Percentiles rank a stretch among this genome's conserved stretches.
These are phyloP conservation scores for Saturnispora silvae DNA, from an alignment of 805 yeast genomes.

Conservation along the genomic window DNA sequence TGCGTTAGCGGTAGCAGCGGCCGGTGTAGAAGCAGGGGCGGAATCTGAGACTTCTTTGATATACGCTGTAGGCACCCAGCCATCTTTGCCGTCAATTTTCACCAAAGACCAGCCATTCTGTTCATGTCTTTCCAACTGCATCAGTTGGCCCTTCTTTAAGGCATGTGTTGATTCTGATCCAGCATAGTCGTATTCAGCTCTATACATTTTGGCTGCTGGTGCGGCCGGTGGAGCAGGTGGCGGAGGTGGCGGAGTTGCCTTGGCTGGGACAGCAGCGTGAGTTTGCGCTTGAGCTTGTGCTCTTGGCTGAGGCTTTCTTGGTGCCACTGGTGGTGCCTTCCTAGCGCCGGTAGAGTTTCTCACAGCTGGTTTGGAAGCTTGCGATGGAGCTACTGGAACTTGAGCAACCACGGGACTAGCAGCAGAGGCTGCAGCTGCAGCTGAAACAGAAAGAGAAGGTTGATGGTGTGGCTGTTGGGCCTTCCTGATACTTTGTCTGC, in stretches of 20 bases:
- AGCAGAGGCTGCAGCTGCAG: slow-evolving; percentile 30
- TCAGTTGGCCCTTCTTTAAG: slow-evolving; percentile 61
- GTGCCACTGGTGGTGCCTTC: slow-evolving; percentile 8
- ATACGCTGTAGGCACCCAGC: slow-evolving; percentile 98
- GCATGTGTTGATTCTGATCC: slow-evolving; percentile 76
- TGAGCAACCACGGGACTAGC: slow-evolving; percentile 41
- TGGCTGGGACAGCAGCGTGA: slow-evolving; percentile 1
- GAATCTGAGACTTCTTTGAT: slow-evolving; percentile 48
- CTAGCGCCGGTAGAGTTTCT: slow-evolving; percentile 15
- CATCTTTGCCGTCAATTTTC: slow-evolving; percentile 66
- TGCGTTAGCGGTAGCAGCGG: slow-evolving; percentile 21
- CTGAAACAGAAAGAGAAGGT: no score
- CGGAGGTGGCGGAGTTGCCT: no score
- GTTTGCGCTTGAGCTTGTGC: neutral
- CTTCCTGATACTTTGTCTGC: neutral
- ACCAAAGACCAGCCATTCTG: slow-evolving; percentile 95
- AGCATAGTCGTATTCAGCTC: slow-evolving; percentile 86
- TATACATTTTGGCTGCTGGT: slow-evolving; percentile 66
- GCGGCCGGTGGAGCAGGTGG: slow-evolving; percentile 73
- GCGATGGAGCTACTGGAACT: slow-evolving; percentile 14
- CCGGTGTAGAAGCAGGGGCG: slow-evolving; percentile 31
- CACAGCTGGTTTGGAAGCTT: slow-evolving; percentile 14
- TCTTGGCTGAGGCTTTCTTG: no score
- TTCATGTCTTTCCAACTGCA: slow-evolving; percentile 60
- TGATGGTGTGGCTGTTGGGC: no score